These are phyloP conservation scores for Plasmodium vivax DNA, from an alignment of 169 alveolate species.

Conservation along the genomic window DNA sequence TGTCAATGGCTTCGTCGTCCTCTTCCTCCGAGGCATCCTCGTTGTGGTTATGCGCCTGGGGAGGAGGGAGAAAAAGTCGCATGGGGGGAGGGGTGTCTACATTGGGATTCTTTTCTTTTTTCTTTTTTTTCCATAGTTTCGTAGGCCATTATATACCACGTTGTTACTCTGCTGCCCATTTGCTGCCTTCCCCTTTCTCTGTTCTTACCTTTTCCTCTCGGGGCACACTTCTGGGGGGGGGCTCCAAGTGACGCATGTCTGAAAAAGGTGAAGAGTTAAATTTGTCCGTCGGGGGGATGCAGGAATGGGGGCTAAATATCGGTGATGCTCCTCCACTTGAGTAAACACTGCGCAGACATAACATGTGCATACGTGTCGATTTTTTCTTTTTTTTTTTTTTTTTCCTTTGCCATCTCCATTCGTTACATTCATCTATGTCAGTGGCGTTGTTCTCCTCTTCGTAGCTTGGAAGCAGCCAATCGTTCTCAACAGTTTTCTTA, in stretches of 20 bases:
- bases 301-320: neutral
- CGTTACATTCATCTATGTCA: conserved; percentile 47
- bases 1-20: conserved; percentile 60
- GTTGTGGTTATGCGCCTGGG: neutral
- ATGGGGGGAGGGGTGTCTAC: neutral
- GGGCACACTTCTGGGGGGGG: neutral
- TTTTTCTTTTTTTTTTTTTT: neutral
- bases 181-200: neutral
- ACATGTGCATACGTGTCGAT: neutral
- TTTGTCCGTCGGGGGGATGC: neutral
- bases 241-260: neutral
- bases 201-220: conserved; percentile 17
- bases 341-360: neutral
- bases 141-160: neutral
- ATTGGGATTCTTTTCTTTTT: conserved; percentile 8
- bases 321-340: neutral
- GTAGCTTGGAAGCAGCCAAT: conserved; percentile 57
- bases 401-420: neutral
- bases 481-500: conserved; percentile 60
- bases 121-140: neutral
- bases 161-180: neutral
- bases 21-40: conserved; percentile 1
- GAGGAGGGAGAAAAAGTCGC: neutral
- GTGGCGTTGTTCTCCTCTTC: conserved; percentile 65
- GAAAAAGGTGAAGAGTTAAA: neutral